These are phyloP conservation scores for Kwoniella dejecticola DNA, from an alignment of 768 basidiomycete species.

Conservation along the genomic window DNA sequence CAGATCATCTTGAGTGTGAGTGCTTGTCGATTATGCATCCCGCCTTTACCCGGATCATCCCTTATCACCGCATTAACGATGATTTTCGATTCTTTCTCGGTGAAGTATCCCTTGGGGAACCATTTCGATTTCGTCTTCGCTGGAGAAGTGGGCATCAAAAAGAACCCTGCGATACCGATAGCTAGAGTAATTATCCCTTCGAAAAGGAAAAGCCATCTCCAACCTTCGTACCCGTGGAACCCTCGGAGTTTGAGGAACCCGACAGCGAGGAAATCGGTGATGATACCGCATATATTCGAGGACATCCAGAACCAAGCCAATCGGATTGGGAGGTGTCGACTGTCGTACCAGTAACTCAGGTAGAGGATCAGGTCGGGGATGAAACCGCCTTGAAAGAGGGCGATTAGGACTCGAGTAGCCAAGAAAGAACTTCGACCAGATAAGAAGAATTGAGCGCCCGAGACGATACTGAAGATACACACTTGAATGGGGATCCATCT, in stretches of 20 bases:
- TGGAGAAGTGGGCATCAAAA: constrained; percentile 48
- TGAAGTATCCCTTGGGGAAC: constrained; percentile 53
- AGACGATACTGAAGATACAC: constrained; percentile 62
- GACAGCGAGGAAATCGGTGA: constrained; percentile 68
- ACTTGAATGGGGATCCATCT: constrained; percentile 56
- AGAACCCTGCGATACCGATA: constrained; percentile 54
- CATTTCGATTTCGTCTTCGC: constrained; percentile 46
- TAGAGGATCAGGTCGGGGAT: constrained; percentile 66
- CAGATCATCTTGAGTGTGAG: constrained; percentile 40
- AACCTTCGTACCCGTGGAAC: constrained; percentile 59
- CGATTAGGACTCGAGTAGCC: constrained; percentile 57
- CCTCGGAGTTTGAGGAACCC: constrained; percentile 65
- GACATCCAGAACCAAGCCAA: constrained; percentile 70
- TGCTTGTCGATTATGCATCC: constrained; percentile 49
- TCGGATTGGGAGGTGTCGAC: constrained; percentile 62
- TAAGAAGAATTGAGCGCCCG: constrained; percentile 65
- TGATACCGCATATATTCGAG: constrained; percentile 55
- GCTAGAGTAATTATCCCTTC: constrained; percentile 54
- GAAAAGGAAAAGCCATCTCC: constrained; percentile 63
- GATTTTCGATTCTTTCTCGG: constrained; percentile 52
- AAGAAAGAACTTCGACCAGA: constrained; percentile 63
- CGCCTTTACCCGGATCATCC: constrained; percentile 30
- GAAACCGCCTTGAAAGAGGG: constrained; percentile 63
- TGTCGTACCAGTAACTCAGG: constrained; percentile 67
- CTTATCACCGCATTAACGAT: constrained; percentile 48